Conservation (phyloP, 805 yeast genomes). For the Hanseniaspora vineae region DNA sequence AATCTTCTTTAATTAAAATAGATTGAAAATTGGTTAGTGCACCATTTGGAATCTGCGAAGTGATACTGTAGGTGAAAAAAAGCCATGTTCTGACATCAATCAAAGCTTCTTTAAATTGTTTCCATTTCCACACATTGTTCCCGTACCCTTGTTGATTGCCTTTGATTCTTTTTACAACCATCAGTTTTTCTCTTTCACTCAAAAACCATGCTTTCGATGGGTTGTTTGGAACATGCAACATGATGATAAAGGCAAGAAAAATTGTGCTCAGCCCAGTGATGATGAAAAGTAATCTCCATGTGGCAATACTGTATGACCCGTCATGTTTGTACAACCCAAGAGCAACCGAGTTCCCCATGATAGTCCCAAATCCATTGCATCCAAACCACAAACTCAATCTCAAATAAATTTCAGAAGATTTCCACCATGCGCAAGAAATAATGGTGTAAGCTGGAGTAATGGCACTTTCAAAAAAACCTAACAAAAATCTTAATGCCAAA, state of each 20-base stretch:
- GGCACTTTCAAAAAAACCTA: conserved; percentile 40
- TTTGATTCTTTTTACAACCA: conserved; percentile 41
- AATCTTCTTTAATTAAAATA: conserved; percentile 30
- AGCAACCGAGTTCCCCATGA: conserved; percentile 40
- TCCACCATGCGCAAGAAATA: conserved; percentile 48
- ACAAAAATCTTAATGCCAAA: conserved; percentile 33
- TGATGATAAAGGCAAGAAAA: conserved; percentile 34
- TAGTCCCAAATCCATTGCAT: conserved; percentile 33
- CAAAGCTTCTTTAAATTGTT: conserved; percentile 40
- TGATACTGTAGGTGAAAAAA: conserved; percentile 28
- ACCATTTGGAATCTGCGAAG: conserved; percentile 39
- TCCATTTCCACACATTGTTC: conserved; percentile 37
- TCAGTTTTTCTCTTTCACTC: conserved; percentile 31
- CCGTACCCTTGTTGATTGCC: conserved; percentile 47
- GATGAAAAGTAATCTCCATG: conserved; percentile 52
- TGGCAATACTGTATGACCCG: conserved; percentile 28
- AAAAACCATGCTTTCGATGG: conserved; percentile 40
- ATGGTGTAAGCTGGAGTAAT: conserved; percentile 46
- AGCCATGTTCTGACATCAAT: conserved; percentile 39
- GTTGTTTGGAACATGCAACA: conserved; percentile 40
- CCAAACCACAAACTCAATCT: conserved; percentile 34
- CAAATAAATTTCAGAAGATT: conserved; percentile 30
- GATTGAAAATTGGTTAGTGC: conserved; percentile 40
- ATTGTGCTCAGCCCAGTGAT: conserved; percentile 49
- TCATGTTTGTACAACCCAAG: conserved; percentile 30